Evolutionary conservation across 306 rosid species (phyloP).

Genomic region (Lupinus albus): DNA sequence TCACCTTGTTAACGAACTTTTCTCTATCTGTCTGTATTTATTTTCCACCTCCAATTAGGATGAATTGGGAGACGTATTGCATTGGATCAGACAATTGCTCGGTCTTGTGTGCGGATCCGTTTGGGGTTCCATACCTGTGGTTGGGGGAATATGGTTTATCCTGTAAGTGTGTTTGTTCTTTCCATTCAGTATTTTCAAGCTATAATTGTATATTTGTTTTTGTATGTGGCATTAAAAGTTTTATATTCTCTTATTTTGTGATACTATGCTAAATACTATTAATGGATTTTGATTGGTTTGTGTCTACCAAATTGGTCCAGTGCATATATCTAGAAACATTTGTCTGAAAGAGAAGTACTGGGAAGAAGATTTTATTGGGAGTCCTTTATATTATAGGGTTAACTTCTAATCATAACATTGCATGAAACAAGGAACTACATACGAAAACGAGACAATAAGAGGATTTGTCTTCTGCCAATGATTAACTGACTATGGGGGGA

Average conservation of each 20-base stretch:
- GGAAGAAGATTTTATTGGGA: constrained; percentile 7
- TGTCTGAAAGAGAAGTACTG: not conserved
- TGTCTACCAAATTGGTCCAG: constrained; percentile 12
- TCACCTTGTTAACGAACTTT: not conserved
- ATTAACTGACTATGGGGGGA: constrained; percentile 7
- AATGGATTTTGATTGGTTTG: constrained; percentile 5
- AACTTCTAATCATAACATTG: not conserved
- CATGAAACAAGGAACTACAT: not conserved
- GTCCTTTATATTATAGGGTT: constrained; percentile 5
- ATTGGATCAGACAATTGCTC: constrained; percentile 90
- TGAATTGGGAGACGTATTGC: constrained; percentile 95
- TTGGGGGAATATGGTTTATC: constrained; percentile 93
- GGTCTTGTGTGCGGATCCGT: constrained; percentile 75
- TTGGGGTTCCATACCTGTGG: constrained; percentile 91
- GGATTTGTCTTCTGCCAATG: not conserved
- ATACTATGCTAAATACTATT: not conserved
- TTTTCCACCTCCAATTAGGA: constrained; percentile 54
- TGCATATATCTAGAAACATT: constrained; percentile 30
- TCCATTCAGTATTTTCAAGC: not conserved
- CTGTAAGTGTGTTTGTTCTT: constrained; percentile 60
- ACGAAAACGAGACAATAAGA: not conserved
- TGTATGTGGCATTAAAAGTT: constrained; percentile 2
- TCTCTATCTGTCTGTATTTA: not conserved
- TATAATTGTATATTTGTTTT: not conserved
- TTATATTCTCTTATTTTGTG: not conserved